Percentiles rank a stretch among this genome's conserved stretches.
phyloP scores from a whole-genome alignment of 306 rosid species.

The Malus asiatica region DNA sequence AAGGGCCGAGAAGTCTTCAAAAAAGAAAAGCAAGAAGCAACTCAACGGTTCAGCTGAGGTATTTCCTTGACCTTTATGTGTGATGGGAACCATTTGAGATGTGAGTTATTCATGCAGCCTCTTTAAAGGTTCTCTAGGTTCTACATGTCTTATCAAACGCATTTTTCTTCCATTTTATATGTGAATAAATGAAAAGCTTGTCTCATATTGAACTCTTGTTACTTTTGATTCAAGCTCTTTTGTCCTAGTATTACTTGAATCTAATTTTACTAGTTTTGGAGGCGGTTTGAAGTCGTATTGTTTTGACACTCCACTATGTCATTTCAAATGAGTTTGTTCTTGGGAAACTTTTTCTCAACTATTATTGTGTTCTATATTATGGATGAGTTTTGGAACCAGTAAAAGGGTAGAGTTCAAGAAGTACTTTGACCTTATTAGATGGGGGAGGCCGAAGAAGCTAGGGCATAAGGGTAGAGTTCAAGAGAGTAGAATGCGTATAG shows the following conservation, averaged over 20 bases:
- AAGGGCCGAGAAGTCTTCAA: constrained; percentile 35
- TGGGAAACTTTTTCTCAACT: neutral
- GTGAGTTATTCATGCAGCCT: neutral
- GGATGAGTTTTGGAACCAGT: no score
- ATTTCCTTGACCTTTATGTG: neutral
- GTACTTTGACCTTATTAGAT: no score
- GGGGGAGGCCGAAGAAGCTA: no score
- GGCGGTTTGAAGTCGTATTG: neutral
- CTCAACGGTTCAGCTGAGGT: constrained; percentile 66
- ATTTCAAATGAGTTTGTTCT: neutral
- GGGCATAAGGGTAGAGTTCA: no score
- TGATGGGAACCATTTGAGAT: neutral
- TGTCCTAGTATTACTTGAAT: neutral
- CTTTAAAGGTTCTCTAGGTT: neutral
- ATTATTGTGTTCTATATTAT: neutral
- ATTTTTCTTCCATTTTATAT: neutral
- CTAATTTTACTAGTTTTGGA: neutral
- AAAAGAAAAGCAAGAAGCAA: constrained; percentile 44
- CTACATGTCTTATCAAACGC: neutral
- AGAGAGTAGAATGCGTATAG: no score
- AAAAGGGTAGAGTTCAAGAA: no score
- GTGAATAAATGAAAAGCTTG: neutral
- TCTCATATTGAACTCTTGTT: neutral
- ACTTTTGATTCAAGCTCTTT: neutral
- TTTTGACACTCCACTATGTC: neutral